phyloP scores from a whole-genome alignment of 768 basidiomycete genomes.

The Hebeloma cylindrosporum region DNA sequence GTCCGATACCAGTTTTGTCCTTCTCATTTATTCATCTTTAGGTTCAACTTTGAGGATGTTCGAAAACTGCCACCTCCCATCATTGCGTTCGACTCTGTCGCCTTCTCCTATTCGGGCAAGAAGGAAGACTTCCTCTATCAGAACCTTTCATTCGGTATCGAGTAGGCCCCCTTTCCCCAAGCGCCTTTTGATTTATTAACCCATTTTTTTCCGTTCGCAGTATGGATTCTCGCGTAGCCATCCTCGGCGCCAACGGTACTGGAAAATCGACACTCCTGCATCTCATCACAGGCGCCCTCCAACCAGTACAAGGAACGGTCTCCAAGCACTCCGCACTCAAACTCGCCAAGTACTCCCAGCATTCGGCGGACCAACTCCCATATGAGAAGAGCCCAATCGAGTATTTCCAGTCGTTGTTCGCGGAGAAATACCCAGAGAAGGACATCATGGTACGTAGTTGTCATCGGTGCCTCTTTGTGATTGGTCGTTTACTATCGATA shows the following conservation, averaged over 20 bases:
- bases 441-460: conserved; percentile 58
- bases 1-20: background rate
- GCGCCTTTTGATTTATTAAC: too few relatives aligned
- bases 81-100: conserved; percentile 93
- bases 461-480: conserved; percentile 9
- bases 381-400: conserved; percentile 91
- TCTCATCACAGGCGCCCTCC: conserved; percentile 69
- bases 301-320: conserved; percentile 82
- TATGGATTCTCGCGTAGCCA: conserved; percentile 94
- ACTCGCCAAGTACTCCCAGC: conserved; percentile 98
- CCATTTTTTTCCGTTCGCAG: conserved; percentile 45
- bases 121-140: conserved; percentile 86
- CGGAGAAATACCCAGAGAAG: conserved; percentile 88
- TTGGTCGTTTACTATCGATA: background rate
- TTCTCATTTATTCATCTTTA: conserved; percentile 10
- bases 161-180: conserved; percentile 53
- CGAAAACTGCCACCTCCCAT: conserved; percentile 93
- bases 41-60: conserved; percentile 96
- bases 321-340: conserved; percentile 89
- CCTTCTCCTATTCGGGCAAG: conserved; percentile 93
- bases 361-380: conserved; percentile 97
- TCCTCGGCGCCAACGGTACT: conserved; percentile 94
- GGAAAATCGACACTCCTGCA: conserved; percentile 58
- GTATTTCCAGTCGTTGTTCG: conserved; percentile 84
- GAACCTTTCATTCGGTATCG: conserved; percentile 94